phyloP scores from a whole-genome alignment of 1,139 yeast genomes.

The Meyerozyma elateridarum region DNA sequence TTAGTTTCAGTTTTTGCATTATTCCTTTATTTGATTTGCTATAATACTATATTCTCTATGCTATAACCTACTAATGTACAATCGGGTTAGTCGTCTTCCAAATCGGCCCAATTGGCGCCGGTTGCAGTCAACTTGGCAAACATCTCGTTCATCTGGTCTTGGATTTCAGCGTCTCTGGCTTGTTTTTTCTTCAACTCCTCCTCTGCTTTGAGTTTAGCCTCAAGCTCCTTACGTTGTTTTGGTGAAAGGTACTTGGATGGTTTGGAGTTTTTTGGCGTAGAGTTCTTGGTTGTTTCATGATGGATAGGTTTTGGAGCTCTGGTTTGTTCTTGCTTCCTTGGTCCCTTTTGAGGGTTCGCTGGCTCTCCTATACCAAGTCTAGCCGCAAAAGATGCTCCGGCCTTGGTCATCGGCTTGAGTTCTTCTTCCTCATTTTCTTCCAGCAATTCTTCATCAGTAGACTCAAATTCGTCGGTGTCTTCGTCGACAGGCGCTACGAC shows the following conservation, averaged over 20 bases:
- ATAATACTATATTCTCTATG: too few relatives aligned
- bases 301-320: conserved; percentile 4
- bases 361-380: conserved; percentile 15
- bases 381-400: conserved; percentile 18
- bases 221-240: conserved; percentile 12
- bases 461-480: conserved; percentile 6
- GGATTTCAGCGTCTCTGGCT: conserved; percentile 17
- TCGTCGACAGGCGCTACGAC: conserved; percentile 5
- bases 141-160: conserved; percentile 27
- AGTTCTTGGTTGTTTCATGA: conserved; percentile 6
- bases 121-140: conserved; percentile 28
- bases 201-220: conserved; percentile 8
- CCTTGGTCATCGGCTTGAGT: conserved; percentile 9
- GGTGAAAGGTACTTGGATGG: conserved; percentile 13
- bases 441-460: conserved; percentile 8
- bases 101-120: conserved; percentile 33
- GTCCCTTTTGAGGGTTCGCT: conserved; percentile 1
- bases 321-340: conserved; percentile 4
- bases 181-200: conserved; percentile 11
- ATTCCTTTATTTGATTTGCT: not conserved
- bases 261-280: not conserved
- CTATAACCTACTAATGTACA: not conserved
- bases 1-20: too few relatives aligned
- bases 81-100: conserved; percentile 15
- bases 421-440: conserved; percentile 7